A percentile compares a stretch with the other conserved stretches of the same genome.
Evolutionary conservation across 2,329 filamentous ascomycete genomes (phyloP).

Genomic region (Botryotinia calthae): DNA sequence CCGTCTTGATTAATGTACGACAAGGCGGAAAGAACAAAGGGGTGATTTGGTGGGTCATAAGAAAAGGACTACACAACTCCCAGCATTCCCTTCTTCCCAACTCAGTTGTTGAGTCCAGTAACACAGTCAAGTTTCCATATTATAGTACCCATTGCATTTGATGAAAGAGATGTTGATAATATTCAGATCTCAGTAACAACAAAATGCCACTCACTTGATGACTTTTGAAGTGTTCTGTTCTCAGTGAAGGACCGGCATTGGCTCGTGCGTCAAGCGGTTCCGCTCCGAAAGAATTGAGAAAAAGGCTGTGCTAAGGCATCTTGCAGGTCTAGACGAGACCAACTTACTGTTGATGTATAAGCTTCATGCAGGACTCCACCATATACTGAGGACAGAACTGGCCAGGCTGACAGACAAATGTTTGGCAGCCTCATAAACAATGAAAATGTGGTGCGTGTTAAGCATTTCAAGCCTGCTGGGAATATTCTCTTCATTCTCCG

Average conservation of each 20-base stretch:
- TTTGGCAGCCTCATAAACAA: background rate
- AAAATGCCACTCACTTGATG: slow-evolving; percentile 12
- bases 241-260: slow-evolving; percentile 6
- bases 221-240: background rate
- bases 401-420: background rate
- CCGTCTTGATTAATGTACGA: slow-evolving; percentile 7
- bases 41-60: background rate
- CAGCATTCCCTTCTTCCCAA: background rate
- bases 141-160: background rate
- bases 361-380: slow-evolving; percentile 11
- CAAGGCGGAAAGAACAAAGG: slow-evolving; percentile 10
- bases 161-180: background rate
- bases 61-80: background rate
- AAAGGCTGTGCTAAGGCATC: background rate
- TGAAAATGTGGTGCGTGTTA: background rate
- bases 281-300: slow-evolving; percentile 1
- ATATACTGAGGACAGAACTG: background rate
- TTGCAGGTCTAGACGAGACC: slow-evolving; percentile 4
- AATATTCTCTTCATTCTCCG: background rate
- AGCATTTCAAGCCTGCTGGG: background rate
- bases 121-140: background rate
- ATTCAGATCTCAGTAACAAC: background rate
- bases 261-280: slow-evolving; percentile 15
- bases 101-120: background rate
- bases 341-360: slow-evolving; percentile 10